Evolutionary conservation across 1,284 basidiomycete species (phyloP).

Genomic region (Xanthoconium separans): DNA sequence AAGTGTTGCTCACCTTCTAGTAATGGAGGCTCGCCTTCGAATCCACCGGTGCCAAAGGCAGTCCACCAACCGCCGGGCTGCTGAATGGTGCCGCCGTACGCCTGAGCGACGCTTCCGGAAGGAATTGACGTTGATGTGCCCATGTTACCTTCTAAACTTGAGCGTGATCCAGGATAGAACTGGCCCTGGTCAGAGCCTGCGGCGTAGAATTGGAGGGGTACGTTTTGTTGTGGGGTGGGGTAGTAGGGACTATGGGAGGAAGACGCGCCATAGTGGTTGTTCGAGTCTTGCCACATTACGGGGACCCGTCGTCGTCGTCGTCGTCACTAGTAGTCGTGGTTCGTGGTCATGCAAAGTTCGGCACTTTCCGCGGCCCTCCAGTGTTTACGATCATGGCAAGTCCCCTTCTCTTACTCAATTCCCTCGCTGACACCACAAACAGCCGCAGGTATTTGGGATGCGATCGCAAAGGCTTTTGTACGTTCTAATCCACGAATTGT

Average conservation of each 20-base stretch:
- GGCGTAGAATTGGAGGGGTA: slow-evolving; percentile 76
- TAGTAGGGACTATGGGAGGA: slow-evolving; percentile 62
- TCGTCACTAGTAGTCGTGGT: slow-evolving; percentile 4
- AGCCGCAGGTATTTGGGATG: slow-evolving; percentile 64
- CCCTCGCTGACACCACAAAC: slow-evolving; percentile 22
- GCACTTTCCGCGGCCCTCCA: slow-evolving; percentile 29
- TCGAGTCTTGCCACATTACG: slow-evolving; percentile 70
- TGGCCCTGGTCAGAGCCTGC: slow-evolving; percentile 48
- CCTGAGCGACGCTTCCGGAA: slow-evolving; percentile 41
- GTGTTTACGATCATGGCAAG: slow-evolving; percentile 52
- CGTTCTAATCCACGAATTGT: slow-evolving; percentile 17
- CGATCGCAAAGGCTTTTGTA: not conserved
- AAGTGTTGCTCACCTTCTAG: slow-evolving; percentile 68
- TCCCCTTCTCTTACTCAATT: slow-evolving; percentile 16
- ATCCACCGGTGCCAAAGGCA: slow-evolving; percentile 93
- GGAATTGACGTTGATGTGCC: slow-evolving; percentile 57
- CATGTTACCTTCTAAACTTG: slow-evolving; percentile 71
- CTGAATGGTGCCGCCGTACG: slow-evolving; percentile 70
- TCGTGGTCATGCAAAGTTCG: slow-evolving; percentile 8
- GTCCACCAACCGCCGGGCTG: slow-evolving; percentile 83
- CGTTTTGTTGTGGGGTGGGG: slow-evolving; percentile 47
- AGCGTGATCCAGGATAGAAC: slow-evolving; percentile 68
- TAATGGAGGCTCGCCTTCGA: slow-evolving; percentile 91
- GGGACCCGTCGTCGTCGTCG: slow-evolving; percentile 9
- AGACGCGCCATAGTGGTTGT: slow-evolving; percentile 47